Evolutionary conservation across 805 yeast genomes (phyloP), one percentile per base, ranked within the genome.

Genomic region (Kregervanrija delftensis): DNA sequence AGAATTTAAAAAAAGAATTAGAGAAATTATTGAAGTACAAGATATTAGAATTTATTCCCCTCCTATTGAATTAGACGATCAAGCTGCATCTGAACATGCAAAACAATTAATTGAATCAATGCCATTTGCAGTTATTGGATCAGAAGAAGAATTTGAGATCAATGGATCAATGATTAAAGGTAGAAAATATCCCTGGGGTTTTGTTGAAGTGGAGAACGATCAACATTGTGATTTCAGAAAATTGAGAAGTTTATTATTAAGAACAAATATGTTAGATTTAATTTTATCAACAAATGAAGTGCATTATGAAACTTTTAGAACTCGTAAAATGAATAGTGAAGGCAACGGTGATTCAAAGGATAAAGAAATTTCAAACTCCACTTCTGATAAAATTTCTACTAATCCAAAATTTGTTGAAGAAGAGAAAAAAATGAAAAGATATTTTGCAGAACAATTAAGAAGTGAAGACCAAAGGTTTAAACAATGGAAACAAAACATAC

Each of bases 401-500:
- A 90, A 93, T 65, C 98, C 98, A 41, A 85, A 87, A 67, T 93
- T 86, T 72, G 84, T 89, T 66, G 97, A 93, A 67, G 98, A 91
- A 65, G 99, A 93, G 67, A 93, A 87, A 64, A 84, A 90, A 32
- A 74, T 93, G 61, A 88, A 93, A 76, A 84, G 86, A 68, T 86
- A 86, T 65, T 93, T 93, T 69, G 91, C 98, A 9, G 97, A 90
- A 66, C 97, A 93, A 71, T 87, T 93, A 49, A 90, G 91, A 70
- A 86, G 86, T 40, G 99, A 93, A 70, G 99, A 93, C 61, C 95
- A 88, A 59, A 79, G 99, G 62, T 93, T 93, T 67, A 86, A 95
- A 73, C 96, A 91, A 72, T 93, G 99, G 99, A 97, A 90, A 70
- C 86, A 89, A 57, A 91, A 93, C 63, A 87, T 93, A 56, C 93